Conservation (phyloP, 2,329 filamentous ascomycete genomes). For the Apiospora arundinis region DNA sequence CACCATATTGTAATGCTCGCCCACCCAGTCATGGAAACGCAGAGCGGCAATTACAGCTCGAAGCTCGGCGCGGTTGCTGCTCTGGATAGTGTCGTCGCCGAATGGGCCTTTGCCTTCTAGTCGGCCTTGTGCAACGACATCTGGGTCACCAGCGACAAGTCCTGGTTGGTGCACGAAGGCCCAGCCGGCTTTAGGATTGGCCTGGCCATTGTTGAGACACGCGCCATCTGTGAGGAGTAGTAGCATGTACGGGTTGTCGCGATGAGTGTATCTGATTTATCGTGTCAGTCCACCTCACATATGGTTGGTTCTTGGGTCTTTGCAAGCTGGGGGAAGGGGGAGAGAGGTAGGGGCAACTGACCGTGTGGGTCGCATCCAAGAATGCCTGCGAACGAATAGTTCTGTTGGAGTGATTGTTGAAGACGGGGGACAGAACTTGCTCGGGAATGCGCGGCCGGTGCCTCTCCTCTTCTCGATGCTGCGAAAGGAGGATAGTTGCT, state of each 20-base stretch:
- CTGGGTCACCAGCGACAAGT: conserved; percentile 25
- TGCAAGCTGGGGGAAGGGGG: background rate
- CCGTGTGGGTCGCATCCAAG: background rate
- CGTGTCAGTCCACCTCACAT: background rate
- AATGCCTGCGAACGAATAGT: conserved; percentile 34
- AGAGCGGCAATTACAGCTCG: conserved; percentile 60
- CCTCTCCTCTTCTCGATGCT: conserved; percentile 32
- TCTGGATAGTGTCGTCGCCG: conserved; percentile 45
- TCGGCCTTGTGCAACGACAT: conserved; percentile 34
- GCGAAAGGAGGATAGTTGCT: too few relatives aligned
- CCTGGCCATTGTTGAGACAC: conserved; percentile 49
- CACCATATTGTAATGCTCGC: conserved; percentile 47
- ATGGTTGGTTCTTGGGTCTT: background rate
- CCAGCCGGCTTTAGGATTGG: conserved; percentile 48
- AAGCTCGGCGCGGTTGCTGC: conserved; percentile 61
- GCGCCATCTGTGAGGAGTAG: conserved; percentile 55
- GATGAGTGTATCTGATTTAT: conserved; percentile 37
- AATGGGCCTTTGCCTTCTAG: conserved; percentile 52
- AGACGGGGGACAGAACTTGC: conserved; percentile 39
- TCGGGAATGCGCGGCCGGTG: conserved; percentile 41
- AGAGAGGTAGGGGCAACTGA: background rate
- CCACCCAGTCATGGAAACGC: conserved; percentile 49
- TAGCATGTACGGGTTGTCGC: conserved; percentile 35
- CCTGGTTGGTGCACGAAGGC: conserved; percentile 39
- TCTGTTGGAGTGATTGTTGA: conserved; percentile 31